Evolutionary conservation across 1,284 basidiomycete genomes (phyloP), one percentile per base, ranked within the genome.

Genomic region (Ceratobasidium sp.): DNA sequence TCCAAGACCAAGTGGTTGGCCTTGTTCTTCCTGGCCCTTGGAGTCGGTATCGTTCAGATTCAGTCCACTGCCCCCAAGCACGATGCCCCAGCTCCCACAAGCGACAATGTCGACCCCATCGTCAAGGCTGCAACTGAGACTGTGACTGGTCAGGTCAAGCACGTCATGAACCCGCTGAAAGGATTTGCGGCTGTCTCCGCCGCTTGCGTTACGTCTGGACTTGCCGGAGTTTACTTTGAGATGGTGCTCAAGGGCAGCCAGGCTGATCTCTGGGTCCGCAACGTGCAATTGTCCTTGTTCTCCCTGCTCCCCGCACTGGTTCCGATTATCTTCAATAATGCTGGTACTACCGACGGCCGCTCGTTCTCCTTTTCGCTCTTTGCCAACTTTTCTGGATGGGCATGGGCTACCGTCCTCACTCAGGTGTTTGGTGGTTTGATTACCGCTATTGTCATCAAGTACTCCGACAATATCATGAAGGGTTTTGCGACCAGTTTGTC

Each of bases 171-270:
- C 74, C 89, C 91, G 2, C 77, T 91, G 68, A 91, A 87, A 72
- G 96, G 96, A 0, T 84, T 97, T 75, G 77, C 84, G 29, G 96
- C 96, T 0, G 95, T 98, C 66, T 86, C 87, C 0, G 87, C 90
- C 1, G 95, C 95, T 0, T 98, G 95, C 80, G 87, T 98, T 79
- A 98, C 95, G 0, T 97, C 94, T 0, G 96, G 96, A 39, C 86
- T 98, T n/a, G 96, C 96, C 0, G 95, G 96, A 13, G 96, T 98
- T 29, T 98, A 98, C 81, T 98, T 98, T 75, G 96, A 98, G 80
- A 95, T 95, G 88, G 93, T 98, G 19, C 83, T 98, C 75, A 98
- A 98, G 80, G 89, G 87, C 73, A 92, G 91, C 9, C 86, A 87
- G 73, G 86, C 87, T 19, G 94, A 97, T 78, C 84, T 98, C 6